Percentiles rank a stretch among this genome's conserved stretches.
These are phyloP conservation scores for Fusarium redolens DNA, from an alignment of 2,329 filamentous ascomycete genomes.

Conservation along the genomic window DNA sequence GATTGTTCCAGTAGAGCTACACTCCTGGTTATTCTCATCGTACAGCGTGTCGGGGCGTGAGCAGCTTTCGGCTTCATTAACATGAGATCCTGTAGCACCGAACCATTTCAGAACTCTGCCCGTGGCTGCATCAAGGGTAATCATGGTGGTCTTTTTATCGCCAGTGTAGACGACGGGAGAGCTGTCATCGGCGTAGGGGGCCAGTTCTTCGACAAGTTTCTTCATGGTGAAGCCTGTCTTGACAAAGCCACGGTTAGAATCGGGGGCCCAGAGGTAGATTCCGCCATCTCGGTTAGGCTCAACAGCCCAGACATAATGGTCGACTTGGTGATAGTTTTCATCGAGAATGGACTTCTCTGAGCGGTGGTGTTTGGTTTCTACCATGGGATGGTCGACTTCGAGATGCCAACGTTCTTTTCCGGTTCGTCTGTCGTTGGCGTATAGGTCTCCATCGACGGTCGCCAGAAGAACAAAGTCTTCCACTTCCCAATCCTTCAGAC, in stretches of 20 bases:
- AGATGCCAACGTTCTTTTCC: slow-evolving; percentile 88
- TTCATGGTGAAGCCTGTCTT: slow-evolving; percentile 82
- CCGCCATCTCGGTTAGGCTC: slow-evolving; percentile 89
- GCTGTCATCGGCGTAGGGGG: slow-evolving; percentile 80
- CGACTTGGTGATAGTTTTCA: slow-evolving; percentile 72
- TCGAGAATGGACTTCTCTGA: slow-evolving; percentile 72
- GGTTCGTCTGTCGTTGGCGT: slow-evolving; percentile 89
- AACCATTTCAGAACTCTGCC: slow-evolving; percentile 88
- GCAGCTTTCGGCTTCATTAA: slow-evolving; percentile 80
- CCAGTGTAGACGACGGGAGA: slow-evolving; percentile 89
- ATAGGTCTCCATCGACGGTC: slow-evolving; percentile 98
- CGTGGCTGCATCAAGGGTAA: slow-evolving; percentile 88
- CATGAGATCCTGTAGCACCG: slow-evolving; percentile 75
- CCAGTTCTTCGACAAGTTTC: slow-evolving; percentile 83
- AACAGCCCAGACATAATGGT: slow-evolving; percentile 94
- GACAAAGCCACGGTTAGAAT: slow-evolving; percentile 67
- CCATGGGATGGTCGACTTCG: slow-evolving; percentile 85
- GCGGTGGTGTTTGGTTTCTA: slow-evolving; percentile 87
- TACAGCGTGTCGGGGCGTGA: slow-evolving; percentile 74
- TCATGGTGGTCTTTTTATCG: slow-evolving; percentile 88
- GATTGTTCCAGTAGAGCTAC: slow-evolving; percentile 81
- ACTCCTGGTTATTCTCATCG: slow-evolving; percentile 77
- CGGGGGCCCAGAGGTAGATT: slow-evolving; percentile 86
- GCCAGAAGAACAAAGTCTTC: slow-evolving; percentile 99
- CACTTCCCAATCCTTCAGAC: slow-evolving; percentile 98